Evolutionary conservation across 2,329 filamentous ascomycete genomes (phyloP), one percentile per base, ranked within the genome.

Genomic region (Diplodia corticola): DNA sequence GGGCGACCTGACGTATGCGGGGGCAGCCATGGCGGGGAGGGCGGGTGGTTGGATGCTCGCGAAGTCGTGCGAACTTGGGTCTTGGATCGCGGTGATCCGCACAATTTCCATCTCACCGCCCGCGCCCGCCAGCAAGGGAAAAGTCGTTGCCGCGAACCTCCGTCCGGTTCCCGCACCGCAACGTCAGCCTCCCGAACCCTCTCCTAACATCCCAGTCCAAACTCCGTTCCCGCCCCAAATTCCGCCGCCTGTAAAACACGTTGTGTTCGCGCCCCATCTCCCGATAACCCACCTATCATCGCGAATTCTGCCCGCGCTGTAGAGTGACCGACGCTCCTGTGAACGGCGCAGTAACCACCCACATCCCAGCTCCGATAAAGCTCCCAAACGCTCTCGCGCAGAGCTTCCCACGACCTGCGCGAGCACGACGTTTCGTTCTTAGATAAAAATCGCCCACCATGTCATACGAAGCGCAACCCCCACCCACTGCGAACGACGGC

Each of bases 101-200:
- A 66, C 93, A 28, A 92, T 92, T 63, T 97, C 83, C 0, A 93
- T 93, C 79, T 95, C 87, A 3, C 93, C 93, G 67, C 97, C 93
- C 53, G 93, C 83, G 79, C 96, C 97, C 7, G 93, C 93, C 68
- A 95, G 40, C 40, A 20, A 9, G 40, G 9, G 78, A 71, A 71
- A 82, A 84, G 74, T 97, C 93, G 15, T 97, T 81, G 65, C 92
- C 83, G 74, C 88, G 92, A 73, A 91, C 93, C 24, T 93, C 89
- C 26, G 90, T 88, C 74, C 66, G 70, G 53, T 65, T 69, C 71
- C 63, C 64, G 30, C 44, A 59, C 12, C 68, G 64, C 22, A 67
- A 53, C 61, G 49, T 64, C 61, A 51, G 49, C 48, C 37, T 53
- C 49, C 49, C 28, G 46, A 28, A 50, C 28, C 60, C 48, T 54